These are phyloP conservation scores for Aspergillus nidulans DNA, from an alignment of 495 filamentous ascomycete species.

Conservation along the genomic window DNA sequence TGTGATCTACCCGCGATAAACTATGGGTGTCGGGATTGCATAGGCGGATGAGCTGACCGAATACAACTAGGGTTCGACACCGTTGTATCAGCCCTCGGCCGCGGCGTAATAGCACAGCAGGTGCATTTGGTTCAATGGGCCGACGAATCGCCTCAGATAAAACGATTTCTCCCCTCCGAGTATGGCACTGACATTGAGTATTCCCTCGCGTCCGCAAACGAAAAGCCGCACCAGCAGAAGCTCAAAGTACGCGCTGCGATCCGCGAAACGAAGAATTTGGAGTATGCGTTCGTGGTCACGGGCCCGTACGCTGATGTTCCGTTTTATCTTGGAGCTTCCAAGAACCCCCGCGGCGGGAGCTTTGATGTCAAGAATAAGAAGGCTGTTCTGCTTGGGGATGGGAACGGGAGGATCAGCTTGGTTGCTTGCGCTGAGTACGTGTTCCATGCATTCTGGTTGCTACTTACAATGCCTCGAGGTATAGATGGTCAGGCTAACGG, in stretches of 20 bases:
- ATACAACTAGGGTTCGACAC: slow-evolving; percentile 51
- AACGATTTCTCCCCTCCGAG: slow-evolving; percentile 68
- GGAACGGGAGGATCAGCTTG: slow-evolving; percentile 54
- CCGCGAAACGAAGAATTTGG: slow-evolving; percentile 41
- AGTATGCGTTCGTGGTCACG: slow-evolving; percentile 62
- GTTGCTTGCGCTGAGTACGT: slow-evolving; percentile 66
- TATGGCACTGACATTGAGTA: slow-evolving; percentile 75
- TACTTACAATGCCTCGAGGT: neutral
- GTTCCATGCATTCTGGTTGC: slow-evolving; percentile 11
- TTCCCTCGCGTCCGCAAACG: slow-evolving; percentile 49
- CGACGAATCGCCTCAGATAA: slow-evolving; percentile 48
- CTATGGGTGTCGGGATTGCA: no score
- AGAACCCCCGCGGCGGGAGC: slow-evolving; percentile 32
- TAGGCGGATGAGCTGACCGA: no score
- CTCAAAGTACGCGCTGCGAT: slow-evolving; percentile 59
- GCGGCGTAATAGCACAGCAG: slow-evolving; percentile 53
- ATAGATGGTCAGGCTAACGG: slow-evolving; percentile 3
- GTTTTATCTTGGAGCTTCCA: slow-evolving; percentile 33
- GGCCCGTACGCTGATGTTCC: slow-evolving; percentile 68
- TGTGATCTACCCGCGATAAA: no score
- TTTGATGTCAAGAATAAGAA: slow-evolving; percentile 53
- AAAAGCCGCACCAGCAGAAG: slow-evolving; percentile 68
- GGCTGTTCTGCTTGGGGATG: slow-evolving; percentile 56
- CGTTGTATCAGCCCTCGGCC: slow-evolving; percentile 60
- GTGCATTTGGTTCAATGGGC: slow-evolving; percentile 56